Conservation (phyloP, 2,329 filamentous ascomycete species). For the Colletotrichum theobromicola region DNA sequence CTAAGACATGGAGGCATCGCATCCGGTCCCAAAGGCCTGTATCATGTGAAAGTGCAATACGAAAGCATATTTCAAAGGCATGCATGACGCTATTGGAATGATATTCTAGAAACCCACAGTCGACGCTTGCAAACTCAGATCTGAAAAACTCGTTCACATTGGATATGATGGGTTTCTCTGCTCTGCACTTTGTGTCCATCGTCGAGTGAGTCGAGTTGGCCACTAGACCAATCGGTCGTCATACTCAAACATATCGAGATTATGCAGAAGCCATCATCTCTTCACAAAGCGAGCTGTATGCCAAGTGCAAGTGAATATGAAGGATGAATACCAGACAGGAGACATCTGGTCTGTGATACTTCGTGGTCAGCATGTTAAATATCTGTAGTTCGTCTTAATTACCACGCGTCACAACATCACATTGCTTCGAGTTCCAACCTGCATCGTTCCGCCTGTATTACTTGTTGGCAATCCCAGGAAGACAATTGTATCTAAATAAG, state of each 20-base stretch:
- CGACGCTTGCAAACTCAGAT: not conserved
- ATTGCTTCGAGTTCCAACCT: no score
- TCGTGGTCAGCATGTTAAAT: not conserved
- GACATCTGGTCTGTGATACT: accelerated
- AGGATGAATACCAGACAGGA: not conserved
- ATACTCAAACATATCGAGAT: not conserved
- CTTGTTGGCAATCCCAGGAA: no score
- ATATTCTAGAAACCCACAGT: not conserved
- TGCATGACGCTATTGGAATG: not conserved
- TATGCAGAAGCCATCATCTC: not conserved
- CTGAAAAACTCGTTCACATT: no score
- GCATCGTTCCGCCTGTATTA: no score
- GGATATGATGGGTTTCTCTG: not conserved
- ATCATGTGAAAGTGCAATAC: not conserved
- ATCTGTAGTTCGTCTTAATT: not conserved
- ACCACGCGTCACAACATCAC: accelerated
- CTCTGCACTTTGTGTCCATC: not conserved
- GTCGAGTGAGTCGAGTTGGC: not conserved
- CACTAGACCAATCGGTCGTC: not conserved
- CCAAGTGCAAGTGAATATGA: accelerated
- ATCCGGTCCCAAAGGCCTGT: not conserved
- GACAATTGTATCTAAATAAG: not conserved
- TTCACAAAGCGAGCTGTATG: not conserved
- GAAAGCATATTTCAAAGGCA: not conserved
- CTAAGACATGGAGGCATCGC: not conserved